Evolutionary conservation across 2,329 filamentous ascomycete genomes (phyloP).

Genomic region (Periconia sp.): DNA sequence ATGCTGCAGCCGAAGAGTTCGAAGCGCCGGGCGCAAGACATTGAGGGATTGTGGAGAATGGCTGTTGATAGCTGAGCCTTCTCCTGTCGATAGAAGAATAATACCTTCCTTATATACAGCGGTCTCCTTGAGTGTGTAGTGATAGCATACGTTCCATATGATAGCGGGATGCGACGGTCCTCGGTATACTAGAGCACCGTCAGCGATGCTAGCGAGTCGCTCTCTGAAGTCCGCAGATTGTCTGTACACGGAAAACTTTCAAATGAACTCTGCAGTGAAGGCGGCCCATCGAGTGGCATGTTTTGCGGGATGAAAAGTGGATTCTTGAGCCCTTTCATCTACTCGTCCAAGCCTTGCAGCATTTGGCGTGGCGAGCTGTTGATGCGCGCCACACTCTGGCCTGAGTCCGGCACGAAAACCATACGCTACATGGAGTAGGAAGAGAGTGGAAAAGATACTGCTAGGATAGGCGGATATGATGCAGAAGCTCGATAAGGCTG

Average conservation of each 20-base stretch:
- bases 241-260: not conserved
- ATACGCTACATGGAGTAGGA: too few species aligned
- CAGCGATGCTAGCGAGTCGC: not conserved
- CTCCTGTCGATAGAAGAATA: constrained; percentile 4
- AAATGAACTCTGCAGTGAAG: not conserved
- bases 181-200: not conserved
- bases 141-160: too few species aligned
- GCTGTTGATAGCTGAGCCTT: constrained; percentile 2
- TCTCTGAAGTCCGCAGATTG: not conserved
- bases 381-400: too few species aligned
- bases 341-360: too few species aligned
- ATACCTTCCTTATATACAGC: constrained; percentile 1
- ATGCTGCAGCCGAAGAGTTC: constrained; percentile 1
- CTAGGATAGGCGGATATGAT: too few species aligned
- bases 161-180: constrained; percentile 1
- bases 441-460: too few species aligned
- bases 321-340: too few species aligned
- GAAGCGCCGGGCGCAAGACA: constrained; percentile 3
- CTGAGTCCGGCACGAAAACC: too few species aligned
- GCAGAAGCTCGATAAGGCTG: too few species aligned
- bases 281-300: not conserved
- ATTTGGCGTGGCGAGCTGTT: too few species aligned
- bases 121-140: constrained; percentile 1
- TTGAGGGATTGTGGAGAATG: not conserved
- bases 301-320: too few species aligned